Percentiles rank a stretch among this genome's conserved stretches.
Evolutionary conservation across 2,329 filamentous ascomycete genomes (phyloP).

Genomic region (Lachnum nothofagi): DNA sequence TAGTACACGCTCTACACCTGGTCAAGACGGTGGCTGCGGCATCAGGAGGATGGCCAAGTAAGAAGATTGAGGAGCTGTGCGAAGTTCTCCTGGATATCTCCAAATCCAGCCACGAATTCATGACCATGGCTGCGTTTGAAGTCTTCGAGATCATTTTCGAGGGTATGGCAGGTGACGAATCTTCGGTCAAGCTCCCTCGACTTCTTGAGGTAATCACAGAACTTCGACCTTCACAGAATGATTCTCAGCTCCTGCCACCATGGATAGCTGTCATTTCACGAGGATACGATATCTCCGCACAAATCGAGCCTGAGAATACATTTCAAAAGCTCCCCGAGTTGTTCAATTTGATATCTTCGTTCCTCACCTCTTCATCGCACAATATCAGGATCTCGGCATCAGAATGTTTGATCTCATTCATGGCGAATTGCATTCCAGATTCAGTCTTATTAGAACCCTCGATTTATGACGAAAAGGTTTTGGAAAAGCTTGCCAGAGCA

Average conservation of each 20-base stretch:
- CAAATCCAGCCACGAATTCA: constrained; percentile 84
- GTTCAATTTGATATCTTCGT: constrained; percentile 73
- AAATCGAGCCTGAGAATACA: constrained; percentile 82
- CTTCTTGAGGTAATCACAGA: constrained; percentile 89
- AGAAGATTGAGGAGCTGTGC: constrained; percentile 88
- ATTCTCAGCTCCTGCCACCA: constrained; percentile 87
- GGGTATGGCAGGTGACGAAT: constrained; percentile 77
- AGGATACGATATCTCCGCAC: constrained; percentile 88
- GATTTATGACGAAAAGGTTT: constrained; percentile 82
- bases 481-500: constrained; percentile 73
- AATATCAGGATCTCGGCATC: constrained; percentile 94
- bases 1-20: constrained; percentile 89
- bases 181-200: constrained; percentile 81
- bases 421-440: constrained; percentile 82
- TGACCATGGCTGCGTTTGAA: constrained; percentile 94
- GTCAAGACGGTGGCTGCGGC: constrained; percentile 84
- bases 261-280: constrained; percentile 95
- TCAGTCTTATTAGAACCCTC: constrained; percentile 82
- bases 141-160: constrained; percentile 97
- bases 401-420: constrained; percentile 88
- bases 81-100: constrained; percentile 86
- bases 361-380: constrained; percentile 79
- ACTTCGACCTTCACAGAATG: constrained; percentile 83
- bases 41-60: constrained; percentile 91
- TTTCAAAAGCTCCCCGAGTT: constrained; percentile 85